Evolutionary conservation across 164 flowering plant genomes (phyloP).

Genomic region (Piper longum): DNA sequence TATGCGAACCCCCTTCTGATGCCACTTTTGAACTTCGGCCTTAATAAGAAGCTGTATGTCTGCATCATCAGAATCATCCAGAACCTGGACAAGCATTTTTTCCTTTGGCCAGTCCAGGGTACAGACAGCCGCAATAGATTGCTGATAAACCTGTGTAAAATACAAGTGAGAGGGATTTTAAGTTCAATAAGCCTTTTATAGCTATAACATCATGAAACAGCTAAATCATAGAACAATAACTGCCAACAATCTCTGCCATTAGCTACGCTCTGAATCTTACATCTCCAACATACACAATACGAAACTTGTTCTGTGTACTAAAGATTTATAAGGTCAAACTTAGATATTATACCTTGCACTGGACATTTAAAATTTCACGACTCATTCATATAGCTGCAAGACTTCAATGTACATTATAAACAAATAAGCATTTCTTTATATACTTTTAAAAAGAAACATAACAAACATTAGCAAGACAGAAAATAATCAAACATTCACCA

Average conservation of each 20-base stretch:
- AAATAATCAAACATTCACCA: too few relatives aligned
- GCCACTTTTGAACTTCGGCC: slow-evolving; percentile 89
- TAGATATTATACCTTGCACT: too few relatives aligned
- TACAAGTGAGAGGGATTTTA: not conserved
- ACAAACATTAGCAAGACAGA: too few relatives aligned
- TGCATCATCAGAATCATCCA: slow-evolving; percentile 87
- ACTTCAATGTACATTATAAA: too few relatives aligned
- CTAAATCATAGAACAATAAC: too few relatives aligned
- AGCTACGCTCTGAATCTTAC: not conserved
- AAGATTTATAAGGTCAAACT: not conserved
- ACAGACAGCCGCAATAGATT: slow-evolving; percentile 87
- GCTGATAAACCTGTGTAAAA: slow-evolving; percentile 68
- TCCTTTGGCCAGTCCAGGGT: slow-evolving; percentile 88
- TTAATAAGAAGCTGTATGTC: slow-evolving; percentile 69
- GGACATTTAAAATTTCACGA: too few relatives aligned
- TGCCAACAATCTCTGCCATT: not conserved
- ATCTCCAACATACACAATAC: not conserved
- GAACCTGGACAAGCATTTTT: slow-evolving; percentile 77
- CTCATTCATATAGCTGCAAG: too few relatives aligned
- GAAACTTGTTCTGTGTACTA: not conserved
- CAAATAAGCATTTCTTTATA: too few relatives aligned
- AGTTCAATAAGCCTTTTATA: not conserved
- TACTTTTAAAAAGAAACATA: too few relatives aligned
- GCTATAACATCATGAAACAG: not conserved
- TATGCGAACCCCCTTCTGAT: slow-evolving; percentile 74